These are phyloP conservation scores for Phialemonium atrogriseum DNA, from an alignment of 2,329 filamentous ascomycete species.

Conservation along the genomic window DNA sequence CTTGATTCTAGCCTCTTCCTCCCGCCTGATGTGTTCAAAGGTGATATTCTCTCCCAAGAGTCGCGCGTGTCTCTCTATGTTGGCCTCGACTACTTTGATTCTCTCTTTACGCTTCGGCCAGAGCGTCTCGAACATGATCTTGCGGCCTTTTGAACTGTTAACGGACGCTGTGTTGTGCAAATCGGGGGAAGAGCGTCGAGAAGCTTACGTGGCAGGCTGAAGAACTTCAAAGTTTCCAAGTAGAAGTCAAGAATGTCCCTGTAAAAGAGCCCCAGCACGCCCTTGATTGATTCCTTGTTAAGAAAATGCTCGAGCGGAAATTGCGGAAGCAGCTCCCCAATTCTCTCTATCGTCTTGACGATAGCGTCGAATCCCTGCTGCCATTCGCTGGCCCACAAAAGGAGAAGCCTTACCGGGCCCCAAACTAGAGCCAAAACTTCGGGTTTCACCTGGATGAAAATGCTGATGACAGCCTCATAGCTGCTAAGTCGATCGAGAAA, in stretches of 20 bases:
- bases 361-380: slow-evolving; percentile 11
- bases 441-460: slow-evolving; percentile 22
- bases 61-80: slow-evolving; percentile 8
- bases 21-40: slow-evolving; percentile 12
- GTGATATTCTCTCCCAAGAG: slow-evolving; percentile 11
- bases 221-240: slow-evolving; percentile 20
- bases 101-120: slow-evolving; percentile 19
- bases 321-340: slow-evolving; percentile 15
- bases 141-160: too few relatives aligned
- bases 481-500: slow-evolving; percentile 19
- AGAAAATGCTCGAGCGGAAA: slow-evolving; percentile 15
- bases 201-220: slow-evolving; percentile 18
- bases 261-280: slow-evolving; percentile 23
- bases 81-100: slow-evolving; percentile 8
- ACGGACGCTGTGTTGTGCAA: background rate
- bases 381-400: slow-evolving; percentile 49
- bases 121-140: slow-evolving; percentile 18
- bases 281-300: slow-evolving; percentile 15
- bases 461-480: slow-evolving; percentile 18
- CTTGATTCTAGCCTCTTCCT: slow-evolving; percentile 8
- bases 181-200: slow-evolving; percentile 1
- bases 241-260: slow-evolving; percentile 27
- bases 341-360: slow-evolving; percentile 5
- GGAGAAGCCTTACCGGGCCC: slow-evolving; percentile 36
- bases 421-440: slow-evolving; percentile 26